Evolutionary conservation across 768 basidiomycete genomes (phyloP).

Genomic region (Cubamyces lactineus): DNA sequence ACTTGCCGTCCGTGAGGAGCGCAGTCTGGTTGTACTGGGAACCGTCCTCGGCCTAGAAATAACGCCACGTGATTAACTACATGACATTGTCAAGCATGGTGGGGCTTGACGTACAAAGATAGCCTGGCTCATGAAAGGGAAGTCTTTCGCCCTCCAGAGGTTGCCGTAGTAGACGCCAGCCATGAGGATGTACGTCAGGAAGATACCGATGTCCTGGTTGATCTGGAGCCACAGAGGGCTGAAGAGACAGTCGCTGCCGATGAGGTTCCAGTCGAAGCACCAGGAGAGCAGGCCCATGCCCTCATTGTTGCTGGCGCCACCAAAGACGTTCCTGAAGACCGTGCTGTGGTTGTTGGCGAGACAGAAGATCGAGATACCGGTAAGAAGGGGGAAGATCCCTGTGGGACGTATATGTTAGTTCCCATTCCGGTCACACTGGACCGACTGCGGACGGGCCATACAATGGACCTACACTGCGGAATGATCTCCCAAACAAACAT

Average conservation of each 20-base stretch:
- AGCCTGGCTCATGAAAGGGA: conserved; percentile 54
- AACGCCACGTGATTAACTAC: not conserved
- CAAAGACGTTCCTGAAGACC: conserved; percentile 32
- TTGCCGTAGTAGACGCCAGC: conserved; percentile 44
- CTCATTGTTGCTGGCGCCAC: conserved; percentile 52
- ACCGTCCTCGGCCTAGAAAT: conserved; percentile 29
- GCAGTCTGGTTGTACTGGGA: conserved; percentile 44
- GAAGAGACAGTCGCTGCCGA: conserved; percentile 48
- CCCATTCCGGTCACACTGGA: conserved; percentile 10
- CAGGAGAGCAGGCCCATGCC: conserved; percentile 62
- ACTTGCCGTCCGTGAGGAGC: conserved; percentile 49
- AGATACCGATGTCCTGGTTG: conserved; percentile 34
- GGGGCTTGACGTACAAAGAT: conserved; percentile 28
- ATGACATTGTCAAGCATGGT: not conserved
- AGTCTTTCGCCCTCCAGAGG: conserved; percentile 58
- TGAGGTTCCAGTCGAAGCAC: conserved; percentile 66
- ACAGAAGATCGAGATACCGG: conserved; percentile 42
- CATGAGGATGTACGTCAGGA: conserved; percentile 38
- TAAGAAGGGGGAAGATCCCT: conserved; percentile 42
- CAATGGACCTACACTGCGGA: conserved; percentile 42
- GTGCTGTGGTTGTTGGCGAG: conserved; percentile 36
- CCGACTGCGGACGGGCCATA: not conserved
- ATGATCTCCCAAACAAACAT: conserved; percentile 42
- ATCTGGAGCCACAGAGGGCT: conserved; percentile 33
- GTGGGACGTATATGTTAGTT: conserved; percentile 34